Evolutionary conservation across 139 green algal genomes (phyloP).

Genomic region (Picochlorum sp.): DNA sequence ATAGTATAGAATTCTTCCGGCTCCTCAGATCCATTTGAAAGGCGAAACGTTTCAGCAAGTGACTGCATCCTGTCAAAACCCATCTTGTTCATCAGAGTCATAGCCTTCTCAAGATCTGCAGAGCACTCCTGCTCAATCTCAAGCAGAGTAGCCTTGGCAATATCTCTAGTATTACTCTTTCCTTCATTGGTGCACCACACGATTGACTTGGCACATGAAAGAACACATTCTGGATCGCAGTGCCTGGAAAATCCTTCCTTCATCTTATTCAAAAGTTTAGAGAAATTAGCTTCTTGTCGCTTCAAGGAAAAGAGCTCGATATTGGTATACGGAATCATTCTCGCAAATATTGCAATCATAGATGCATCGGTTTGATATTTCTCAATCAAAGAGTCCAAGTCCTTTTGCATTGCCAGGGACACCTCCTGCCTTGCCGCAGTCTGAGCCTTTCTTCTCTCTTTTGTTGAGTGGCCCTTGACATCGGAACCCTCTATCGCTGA

Average conservation of each 20-base stretch:
- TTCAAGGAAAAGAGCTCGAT: conserved; percentile 54
- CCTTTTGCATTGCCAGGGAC: conserved; percentile 37
- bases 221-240: conserved; percentile 3
- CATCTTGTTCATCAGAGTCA: not conserved
- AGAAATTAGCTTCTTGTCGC: conserved; percentile 28
- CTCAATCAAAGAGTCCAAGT: conserved; percentile 40
- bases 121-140: not conserved
- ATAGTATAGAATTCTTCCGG: not conserved
- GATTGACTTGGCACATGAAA: conserved; percentile 5
- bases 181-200: not conserved
- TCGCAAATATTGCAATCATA: conserved; percentile 34
- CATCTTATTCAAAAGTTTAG: conserved; percentile 27
- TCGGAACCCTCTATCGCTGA: not conserved
- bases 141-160: not conserved
- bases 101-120: not conserved
- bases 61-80: not conserved
- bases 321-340: conserved; percentile 33
- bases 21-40: not conserved
- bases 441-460: not conserved
- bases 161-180: conserved; percentile 1
- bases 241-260: conserved; percentile 33
- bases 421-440: conserved; percentile 31
- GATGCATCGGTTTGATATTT: conserved; percentile 35
- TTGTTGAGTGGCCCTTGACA: conserved; percentile 4
- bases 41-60: not conserved